phyloP scores from a whole-genome alignment of 1,139 yeast genomes.

The Debaryomyces psychrophilus region DNA sequence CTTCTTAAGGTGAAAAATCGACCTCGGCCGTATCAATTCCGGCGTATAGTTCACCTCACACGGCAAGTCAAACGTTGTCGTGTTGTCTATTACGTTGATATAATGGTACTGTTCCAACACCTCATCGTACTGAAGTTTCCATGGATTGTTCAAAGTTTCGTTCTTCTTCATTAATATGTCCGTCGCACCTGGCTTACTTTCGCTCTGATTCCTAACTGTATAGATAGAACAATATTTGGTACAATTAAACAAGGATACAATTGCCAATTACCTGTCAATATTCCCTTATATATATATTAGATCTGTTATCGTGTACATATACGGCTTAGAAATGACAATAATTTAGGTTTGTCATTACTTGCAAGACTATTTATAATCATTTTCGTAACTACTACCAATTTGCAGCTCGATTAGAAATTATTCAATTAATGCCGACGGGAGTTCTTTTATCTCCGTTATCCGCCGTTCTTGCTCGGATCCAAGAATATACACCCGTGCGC shows the following conservation, averaged over 20 bases:
- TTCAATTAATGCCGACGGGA: conserved; percentile 1
- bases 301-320: background rate
- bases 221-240: background rate
- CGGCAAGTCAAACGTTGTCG: conserved; percentile 45
- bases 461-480: conserved; percentile 1
- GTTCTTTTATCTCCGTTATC: background rate
- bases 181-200: background rate
- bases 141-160: conserved; percentile 14
- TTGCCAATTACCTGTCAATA: background rate
- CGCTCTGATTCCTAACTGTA: background rate
- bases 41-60: conserved; percentile 37
- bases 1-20: conserved; percentile 8
- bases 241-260: background rate
- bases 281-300: background rate
- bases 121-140: conserved; percentile 35
- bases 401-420: conserved; percentile 7
- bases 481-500: background rate
- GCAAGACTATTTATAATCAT: background rate
- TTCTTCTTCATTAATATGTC: background rate
- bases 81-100: conserved; percentile 33
- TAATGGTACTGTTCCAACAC: conserved; percentile 43
- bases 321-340: background rate
- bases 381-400: background rate
- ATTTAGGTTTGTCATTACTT: background rate
- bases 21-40: conserved; percentile 5